A percentile compares a stretch with the other conserved stretches of the same genome.
These are phyloP conservation scores for Aureobasidium lini DNA, from an alignment of 2,329 filamentous ascomycete genomes.

Conservation along the genomic window DNA sequence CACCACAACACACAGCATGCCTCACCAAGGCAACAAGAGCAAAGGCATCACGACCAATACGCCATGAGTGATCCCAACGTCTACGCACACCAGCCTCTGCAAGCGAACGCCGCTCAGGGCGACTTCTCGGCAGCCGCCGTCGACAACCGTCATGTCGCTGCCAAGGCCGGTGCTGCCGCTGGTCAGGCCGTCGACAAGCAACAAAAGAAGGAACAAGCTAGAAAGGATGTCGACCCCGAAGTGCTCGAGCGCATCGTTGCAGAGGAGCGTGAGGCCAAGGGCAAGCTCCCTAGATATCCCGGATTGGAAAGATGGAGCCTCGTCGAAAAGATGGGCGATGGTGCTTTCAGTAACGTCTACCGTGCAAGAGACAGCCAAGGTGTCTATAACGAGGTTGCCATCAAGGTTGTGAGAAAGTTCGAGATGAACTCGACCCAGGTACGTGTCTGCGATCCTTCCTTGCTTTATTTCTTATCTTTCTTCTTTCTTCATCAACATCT, in stretches of 20 bases:
- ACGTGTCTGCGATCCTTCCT: constrained; percentile 28
- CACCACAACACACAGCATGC: constrained; percentile 42
- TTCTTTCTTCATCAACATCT: constrained; percentile 21
- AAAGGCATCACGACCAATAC: constrained; percentile 29
- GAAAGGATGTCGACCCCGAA: constrained; percentile 48
- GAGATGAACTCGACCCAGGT: constrained; percentile 99
- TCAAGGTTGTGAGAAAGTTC: constrained; percentile 98
- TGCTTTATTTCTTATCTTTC: constrained; percentile 28
- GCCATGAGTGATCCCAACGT: constrained; percentile 55
- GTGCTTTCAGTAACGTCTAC: constrained; percentile 98
- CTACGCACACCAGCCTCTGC: constrained; percentile 49
- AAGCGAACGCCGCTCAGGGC: constrained; percentile 40
- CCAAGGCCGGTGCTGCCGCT: constrained; percentile 59
- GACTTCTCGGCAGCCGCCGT: constrained; percentile 58
- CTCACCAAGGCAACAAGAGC: constrained; percentile 22
- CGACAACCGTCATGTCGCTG: constrained; percentile 57
- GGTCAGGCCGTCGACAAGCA: constrained; percentile 56
- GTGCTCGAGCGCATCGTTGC: constrained; percentile 81
- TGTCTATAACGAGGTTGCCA: constrained; percentile 73
- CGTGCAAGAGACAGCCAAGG: constrained; percentile 70
- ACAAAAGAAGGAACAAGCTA: constrained; percentile 45
- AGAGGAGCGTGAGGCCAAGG: constrained; percentile 80
- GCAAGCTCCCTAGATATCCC: constrained; percentile 79
- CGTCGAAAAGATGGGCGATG: constrained; percentile 96
- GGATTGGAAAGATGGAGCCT: constrained; percentile 80